These are phyloP conservation scores for Chlorencoelia australis DNA, from an alignment of 2,329 filamentous ascomycete species.

Conservation along the genomic window DNA sequence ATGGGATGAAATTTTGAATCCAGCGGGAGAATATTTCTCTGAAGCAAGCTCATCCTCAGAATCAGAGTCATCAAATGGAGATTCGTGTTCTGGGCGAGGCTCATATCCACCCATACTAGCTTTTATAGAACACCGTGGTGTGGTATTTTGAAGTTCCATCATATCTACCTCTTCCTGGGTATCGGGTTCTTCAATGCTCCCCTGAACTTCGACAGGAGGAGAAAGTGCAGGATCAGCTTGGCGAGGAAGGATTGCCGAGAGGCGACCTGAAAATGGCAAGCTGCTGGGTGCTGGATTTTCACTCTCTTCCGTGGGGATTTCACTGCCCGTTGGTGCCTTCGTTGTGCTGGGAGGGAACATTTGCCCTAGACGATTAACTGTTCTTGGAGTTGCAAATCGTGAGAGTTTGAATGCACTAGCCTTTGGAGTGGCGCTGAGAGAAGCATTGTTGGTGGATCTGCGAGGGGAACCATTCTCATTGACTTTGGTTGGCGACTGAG, in stretches of 20 bases:
- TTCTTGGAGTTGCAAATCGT: slow-evolving; percentile 23
- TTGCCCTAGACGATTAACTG: slow-evolving; percentile 14
- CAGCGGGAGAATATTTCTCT: slow-evolving; percentile 20
- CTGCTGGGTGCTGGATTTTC: slow-evolving; percentile 7
- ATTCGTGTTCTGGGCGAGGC: slow-evolving; percentile 38
- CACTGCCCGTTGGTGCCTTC: slow-evolving; percentile 5
- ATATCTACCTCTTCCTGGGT: slow-evolving; percentile 7
- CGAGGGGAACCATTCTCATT: slow-evolving; percentile 23
- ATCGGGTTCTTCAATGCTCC: slow-evolving; percentile 13
- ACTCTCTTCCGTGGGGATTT: not conserved
- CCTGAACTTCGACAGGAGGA: slow-evolving; percentile 2
- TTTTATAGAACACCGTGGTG: slow-evolving; percentile 15
- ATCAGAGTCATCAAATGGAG: slow-evolving; percentile 40
- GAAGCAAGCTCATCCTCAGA: slow-evolving; percentile 43
- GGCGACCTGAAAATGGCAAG: slow-evolving; percentile 29
- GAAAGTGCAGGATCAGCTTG: slow-evolving; percentile 23
- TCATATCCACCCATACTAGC: slow-evolving; percentile 24
- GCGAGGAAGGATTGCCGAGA: slow-evolving; percentile 32
- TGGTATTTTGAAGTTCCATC: slow-evolving; percentile 12
- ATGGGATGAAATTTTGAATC: slow-evolving; percentile 23
- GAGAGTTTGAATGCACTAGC: slow-evolving; percentile 24
- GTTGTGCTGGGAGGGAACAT: slow-evolving; percentile 14
- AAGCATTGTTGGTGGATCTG: slow-evolving; percentile 9
- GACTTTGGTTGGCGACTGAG: slow-evolving; percentile 26
- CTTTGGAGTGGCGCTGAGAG: slow-evolving; percentile 20